Evolutionary conservation across 768 basidiomycete species (phyloP).

Genomic region (Termitomyces sp.): DNA sequence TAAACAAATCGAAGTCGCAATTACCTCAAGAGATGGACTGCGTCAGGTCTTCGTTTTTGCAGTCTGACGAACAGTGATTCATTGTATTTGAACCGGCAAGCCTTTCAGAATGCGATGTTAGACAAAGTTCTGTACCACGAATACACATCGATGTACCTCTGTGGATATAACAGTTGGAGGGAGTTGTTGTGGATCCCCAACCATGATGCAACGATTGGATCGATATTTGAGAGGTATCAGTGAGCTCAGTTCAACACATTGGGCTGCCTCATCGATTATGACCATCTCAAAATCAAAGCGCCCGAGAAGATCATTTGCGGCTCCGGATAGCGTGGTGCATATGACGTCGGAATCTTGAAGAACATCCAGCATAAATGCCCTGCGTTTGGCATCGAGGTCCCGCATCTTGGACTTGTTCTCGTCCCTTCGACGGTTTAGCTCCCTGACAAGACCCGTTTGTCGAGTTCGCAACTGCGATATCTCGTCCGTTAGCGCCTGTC

Average conservation of each 20-base stretch:
- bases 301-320: constrained; percentile 85
- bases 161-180: constrained; percentile 76
- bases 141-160: constrained; percentile 27
- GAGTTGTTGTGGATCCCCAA: constrained; percentile 95
- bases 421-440: constrained; percentile 77
- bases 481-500: constrained; percentile 63
- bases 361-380: constrained; percentile 72
- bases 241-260: constrained; percentile 92
- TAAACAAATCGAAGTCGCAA: not conserved
- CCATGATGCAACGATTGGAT: constrained; percentile 83
- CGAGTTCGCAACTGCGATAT: constrained; percentile 60
- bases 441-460: constrained; percentile 59
- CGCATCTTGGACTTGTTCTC: constrained; percentile 77
- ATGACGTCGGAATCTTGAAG: constrained; percentile 89
- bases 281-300: constrained; percentile 90
- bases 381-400: constrained; percentile 75
- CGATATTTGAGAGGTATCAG: constrained; percentile 92
- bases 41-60: constrained; percentile 73
- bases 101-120: constrained; percentile 35
- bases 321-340: constrained; percentile 89
- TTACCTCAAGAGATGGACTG: constrained; percentile 89
- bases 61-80: constrained; percentile 92
- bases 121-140: not conserved
- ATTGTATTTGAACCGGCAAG: constrained; percentile 72
- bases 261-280: constrained; percentile 97